Evolutionary conservation across 2,329 filamentous ascomycete species (phyloP).

Genomic region (Neophaeococcomyces aloes): DNA sequence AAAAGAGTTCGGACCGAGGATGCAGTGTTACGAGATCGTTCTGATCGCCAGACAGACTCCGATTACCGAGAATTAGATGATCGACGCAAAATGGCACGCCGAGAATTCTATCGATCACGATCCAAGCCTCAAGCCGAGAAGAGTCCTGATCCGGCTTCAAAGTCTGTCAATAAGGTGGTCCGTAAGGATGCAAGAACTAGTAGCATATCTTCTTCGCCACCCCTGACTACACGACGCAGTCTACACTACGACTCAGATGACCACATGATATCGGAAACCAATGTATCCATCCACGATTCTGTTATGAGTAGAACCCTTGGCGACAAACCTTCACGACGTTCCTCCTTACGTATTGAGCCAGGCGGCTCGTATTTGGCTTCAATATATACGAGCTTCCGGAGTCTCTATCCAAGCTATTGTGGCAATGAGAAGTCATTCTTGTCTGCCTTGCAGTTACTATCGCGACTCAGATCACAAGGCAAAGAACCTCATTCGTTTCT

Average conservation of each 20-base stretch:
- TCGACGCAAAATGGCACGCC: neutral
- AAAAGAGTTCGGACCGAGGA: conserved; percentile 1
- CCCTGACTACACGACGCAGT: neutral
- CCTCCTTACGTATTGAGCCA: neutral
- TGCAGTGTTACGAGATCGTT: neutral
- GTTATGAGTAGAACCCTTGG: neutral
- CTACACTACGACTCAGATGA: neutral
- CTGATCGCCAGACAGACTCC: neutral
- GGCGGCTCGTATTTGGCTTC: neutral
- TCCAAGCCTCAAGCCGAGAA: neutral
- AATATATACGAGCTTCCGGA: conserved; percentile 30
- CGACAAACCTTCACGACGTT: neutral
- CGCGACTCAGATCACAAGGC: conserved; percentile 24
- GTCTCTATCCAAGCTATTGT: conserved; percentile 29
- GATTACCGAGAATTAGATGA: conserved; percentile 1
- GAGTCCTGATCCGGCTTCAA: neutral
- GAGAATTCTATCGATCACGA: neutral
- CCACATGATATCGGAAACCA: neutral
- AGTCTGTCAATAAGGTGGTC: neutral
- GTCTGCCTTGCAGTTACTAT: conserved; percentile 29
- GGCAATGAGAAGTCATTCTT: conserved; percentile 31
- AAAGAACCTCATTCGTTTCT: conserved; percentile 28
- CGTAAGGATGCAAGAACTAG: neutral
- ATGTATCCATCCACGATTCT: neutral
- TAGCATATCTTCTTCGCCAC: neutral